Conservation (phyloP, 208 protist genomes). For the Wallacemonas collosoma region DNA sequence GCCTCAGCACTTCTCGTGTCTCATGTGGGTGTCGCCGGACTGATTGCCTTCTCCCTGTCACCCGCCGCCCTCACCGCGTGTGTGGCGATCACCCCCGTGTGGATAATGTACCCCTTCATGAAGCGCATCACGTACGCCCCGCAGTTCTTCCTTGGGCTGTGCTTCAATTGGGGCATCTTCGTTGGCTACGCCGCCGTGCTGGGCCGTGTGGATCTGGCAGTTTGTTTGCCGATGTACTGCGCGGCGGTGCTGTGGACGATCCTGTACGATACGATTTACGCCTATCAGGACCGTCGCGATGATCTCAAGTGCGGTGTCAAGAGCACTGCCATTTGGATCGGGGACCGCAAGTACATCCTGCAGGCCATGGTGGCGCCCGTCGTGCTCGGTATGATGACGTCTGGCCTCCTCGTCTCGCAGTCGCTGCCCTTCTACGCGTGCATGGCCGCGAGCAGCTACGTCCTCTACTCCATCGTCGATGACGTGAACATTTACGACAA, state of each 20-base stretch:
- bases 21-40: conserved; percentile 42
- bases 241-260: conserved; percentile 76
- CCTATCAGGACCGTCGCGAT: conserved; percentile 76
- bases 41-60: conserved; percentile 70
- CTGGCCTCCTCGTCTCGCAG: conserved; percentile 71
- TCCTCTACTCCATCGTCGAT: conserved; percentile 75
- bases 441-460: conserved; percentile 56
- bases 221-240: conserved; percentile 76
- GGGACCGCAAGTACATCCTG: conserved; percentile 82
- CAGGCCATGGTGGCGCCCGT: conserved; percentile 60
- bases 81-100: conserved; percentile 65
- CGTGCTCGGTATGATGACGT: conserved; percentile 43
- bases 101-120: conserved; percentile 82
- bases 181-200: conserved; percentile 87
- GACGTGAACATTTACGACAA: conserved; percentile 88
- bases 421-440: conserved; percentile 76
- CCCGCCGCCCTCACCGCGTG: conserved; percentile 57
- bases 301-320: conserved; percentile 84
- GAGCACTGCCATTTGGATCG: conserved; percentile 80
- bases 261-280: conserved; percentile 87
- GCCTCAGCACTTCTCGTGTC: conserved; percentile 46
- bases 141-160: conserved; percentile 78
- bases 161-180: conserved; percentile 88
- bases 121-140: conserved; percentile 81
- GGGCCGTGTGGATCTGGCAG: conserved; percentile 66